phyloP scores from a whole-genome alignment of 148 eudicot genomes.

The Vaccinium vitisidaea region DNA sequence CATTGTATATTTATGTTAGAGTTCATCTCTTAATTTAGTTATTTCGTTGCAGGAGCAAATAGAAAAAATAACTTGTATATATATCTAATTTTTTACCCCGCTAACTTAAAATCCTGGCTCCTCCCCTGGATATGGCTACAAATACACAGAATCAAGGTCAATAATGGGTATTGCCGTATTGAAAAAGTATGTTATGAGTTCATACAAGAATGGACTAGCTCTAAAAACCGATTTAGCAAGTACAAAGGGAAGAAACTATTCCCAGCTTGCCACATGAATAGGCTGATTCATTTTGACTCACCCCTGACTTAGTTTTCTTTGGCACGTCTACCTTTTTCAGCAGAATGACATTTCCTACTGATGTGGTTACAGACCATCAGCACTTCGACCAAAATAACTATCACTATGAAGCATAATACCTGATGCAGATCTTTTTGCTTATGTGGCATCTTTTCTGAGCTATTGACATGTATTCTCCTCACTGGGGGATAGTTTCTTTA shows the following conservation, averaged over 20 bases:
- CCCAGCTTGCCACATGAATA: background rate
- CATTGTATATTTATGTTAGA: too few species aligned
- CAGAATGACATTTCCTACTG: background rate
- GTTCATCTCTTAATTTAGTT: too few species aligned
- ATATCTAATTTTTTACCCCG: too few species aligned
- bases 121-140: background rate
- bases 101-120: too few species aligned
- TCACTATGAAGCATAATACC: background rate
- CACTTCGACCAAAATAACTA: background rate
- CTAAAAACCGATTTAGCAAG: background rate
- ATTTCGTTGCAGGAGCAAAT: too few species aligned
- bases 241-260: background rate
- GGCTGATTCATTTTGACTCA: background rate
- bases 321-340: background rate
- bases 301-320: background rate
- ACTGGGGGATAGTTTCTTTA: background rate
- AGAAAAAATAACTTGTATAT: too few species aligned
- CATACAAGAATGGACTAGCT: background rate
- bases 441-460: background rate
- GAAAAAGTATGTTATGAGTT: background rate
- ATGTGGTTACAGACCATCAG: background rate
- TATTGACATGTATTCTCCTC: background rate
- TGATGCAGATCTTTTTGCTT: background rate
- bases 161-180: background rate
- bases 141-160: background rate